phyloP scores from a whole-genome alignment of 805 yeast genomes.

The Sungouiella thailandica region DNA sequence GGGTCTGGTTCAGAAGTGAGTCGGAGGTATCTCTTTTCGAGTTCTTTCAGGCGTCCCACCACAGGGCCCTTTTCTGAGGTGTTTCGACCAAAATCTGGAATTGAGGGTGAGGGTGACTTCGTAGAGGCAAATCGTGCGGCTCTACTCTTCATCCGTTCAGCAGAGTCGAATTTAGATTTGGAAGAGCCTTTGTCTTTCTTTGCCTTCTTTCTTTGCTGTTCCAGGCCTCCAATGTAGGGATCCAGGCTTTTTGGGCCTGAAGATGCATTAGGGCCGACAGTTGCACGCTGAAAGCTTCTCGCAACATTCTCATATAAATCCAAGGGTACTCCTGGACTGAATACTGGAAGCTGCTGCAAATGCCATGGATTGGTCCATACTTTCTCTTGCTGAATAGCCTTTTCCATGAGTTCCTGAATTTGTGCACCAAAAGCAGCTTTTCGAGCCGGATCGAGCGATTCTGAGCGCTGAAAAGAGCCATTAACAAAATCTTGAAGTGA shows the following conservation, averaged over 20 bases:
- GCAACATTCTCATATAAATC: conserved; percentile 8
- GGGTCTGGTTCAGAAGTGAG: conserved; percentile 93
- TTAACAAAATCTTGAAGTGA: conserved; percentile 47
- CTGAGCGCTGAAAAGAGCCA: conserved; percentile 38
- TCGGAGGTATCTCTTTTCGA: conserved; percentile 79
- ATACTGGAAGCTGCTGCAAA: conserved; percentile 44
- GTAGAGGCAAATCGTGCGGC: conserved; percentile 49
- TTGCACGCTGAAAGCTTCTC: conserved; percentile 1
- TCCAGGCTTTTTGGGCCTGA: too few species aligned
- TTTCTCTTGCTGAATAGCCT: conserved; percentile 41
- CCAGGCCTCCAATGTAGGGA: too few species aligned
- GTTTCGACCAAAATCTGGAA: too few species aligned
- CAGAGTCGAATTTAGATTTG: conserved; percentile 24
- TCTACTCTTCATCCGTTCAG: conserved; percentile 38
- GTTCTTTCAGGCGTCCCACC: conserved; percentile 56
- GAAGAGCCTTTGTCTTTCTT: too few species aligned
- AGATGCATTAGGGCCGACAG: not conserved
- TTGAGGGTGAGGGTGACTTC: too few species aligned
- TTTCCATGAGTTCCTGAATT: conserved; percentile 43
- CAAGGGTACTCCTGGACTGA: conserved; percentile 15
- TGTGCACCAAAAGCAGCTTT: conserved; percentile 44
- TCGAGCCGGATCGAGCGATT: conserved; percentile 25
- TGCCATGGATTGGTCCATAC: conserved; percentile 53
- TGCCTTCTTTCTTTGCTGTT: too few species aligned
- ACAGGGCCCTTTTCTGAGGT: conserved; percentile 30